Conservation (phyloP, 208 protist species). For the Trypanosoma cruzi region DNA sequence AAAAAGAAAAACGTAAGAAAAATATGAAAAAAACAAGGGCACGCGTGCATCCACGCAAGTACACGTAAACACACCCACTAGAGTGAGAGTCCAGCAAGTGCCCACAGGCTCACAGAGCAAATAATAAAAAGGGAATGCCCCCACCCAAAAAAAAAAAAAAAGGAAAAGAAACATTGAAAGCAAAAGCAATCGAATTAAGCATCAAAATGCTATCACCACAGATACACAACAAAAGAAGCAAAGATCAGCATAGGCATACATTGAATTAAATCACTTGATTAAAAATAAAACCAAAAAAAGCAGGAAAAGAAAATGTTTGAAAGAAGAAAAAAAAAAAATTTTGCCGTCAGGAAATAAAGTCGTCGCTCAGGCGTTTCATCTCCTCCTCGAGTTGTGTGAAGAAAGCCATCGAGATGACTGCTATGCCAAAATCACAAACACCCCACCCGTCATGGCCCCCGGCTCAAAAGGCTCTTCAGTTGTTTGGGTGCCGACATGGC, state of each 20-base stretch:
- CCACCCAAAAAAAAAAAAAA: neutral
- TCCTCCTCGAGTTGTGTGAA: constrained; percentile 7
- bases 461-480: constrained; percentile 42
- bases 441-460: constrained; percentile 14
- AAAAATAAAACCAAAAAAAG: constrained; percentile 11
- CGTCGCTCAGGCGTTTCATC: neutral
- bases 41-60: too few species aligned
- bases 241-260: too few species aligned
- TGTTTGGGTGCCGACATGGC: constrained; percentile 32
- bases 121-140: too few species aligned
- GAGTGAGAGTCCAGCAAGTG: neutral
- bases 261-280: neutral
- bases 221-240: too few species aligned
- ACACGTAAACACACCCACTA: too few species aligned
- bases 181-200: too few species aligned
- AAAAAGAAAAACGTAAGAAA: neutral
- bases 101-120: neutral
- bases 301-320: neutral
- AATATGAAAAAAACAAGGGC: neutral
- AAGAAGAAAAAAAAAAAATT: constrained; percentile 12
- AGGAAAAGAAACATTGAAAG: neutral
- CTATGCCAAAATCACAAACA: neutral
- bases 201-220: too few species aligned
- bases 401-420: neutral
- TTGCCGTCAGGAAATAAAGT: neutral